Evolutionary conservation across 352 stramenopile genomes (phyloP).

Genomic region (Phytophthora colocasiae): DNA sequence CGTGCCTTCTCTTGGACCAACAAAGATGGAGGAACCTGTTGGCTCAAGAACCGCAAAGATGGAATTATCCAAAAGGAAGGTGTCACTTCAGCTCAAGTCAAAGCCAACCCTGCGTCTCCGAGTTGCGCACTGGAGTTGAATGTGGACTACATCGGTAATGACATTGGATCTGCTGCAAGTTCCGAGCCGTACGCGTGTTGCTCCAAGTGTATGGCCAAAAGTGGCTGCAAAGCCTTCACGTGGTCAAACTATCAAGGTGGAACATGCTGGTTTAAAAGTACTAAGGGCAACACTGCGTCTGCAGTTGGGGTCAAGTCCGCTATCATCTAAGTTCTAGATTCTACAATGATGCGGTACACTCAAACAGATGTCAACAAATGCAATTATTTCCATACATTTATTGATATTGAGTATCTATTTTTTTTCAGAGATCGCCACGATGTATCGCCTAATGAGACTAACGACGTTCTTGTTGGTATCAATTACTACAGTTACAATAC

Average conservation of each 20-base stretch:
- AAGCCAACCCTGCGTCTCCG: constrained; percentile 24
- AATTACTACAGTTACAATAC: background rate
- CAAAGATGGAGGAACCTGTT: constrained; percentile 30
- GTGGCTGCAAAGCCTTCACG: constrained; percentile 36
- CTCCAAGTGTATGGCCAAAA: constrained; percentile 37
- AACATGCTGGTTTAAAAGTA: constrained; percentile 67
- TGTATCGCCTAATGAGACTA: constrained; percentile 5
- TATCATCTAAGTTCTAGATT: constrained; percentile 10
- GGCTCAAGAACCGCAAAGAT: constrained; percentile 37
- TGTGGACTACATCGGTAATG: constrained; percentile 41
- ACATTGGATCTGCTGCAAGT: constrained; percentile 28
- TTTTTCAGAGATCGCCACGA: background rate
- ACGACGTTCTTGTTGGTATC: constrained; percentile 1
- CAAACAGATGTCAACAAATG: background rate
- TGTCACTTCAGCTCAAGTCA: constrained; percentile 29
- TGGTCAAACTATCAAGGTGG: constrained; percentile 52
- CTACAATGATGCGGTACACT: background rate
- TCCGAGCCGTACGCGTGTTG: constrained; percentile 33
- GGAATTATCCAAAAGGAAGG: constrained; percentile 4
- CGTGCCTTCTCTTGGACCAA: constrained; percentile 32
- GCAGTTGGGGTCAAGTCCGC: constrained; percentile 18
- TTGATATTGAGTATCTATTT: constrained; percentile 1
- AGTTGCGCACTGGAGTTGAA: constrained; percentile 40
- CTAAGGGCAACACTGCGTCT: constrained; percentile 21
- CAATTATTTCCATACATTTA: constrained; percentile 12